Percentiles rank a stretch among this genome's conserved stretches.
phyloP scores from a whole-genome alignment of 2,329 filamentous ascomycete genomes.

The Alternaria brassicae region DNA sequence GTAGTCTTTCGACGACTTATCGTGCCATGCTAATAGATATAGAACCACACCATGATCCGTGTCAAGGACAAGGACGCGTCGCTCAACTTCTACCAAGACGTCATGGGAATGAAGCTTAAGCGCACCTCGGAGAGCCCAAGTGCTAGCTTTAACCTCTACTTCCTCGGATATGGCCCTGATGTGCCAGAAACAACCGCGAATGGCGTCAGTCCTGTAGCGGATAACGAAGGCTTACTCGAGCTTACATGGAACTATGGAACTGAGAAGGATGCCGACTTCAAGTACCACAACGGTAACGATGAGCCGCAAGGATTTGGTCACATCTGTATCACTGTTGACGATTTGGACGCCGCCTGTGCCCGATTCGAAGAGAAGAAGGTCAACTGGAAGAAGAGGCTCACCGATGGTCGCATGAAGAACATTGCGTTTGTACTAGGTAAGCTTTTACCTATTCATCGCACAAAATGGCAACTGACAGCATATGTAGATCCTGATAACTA shows the following conservation, averaged over 20 bases:
- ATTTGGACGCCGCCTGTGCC: slow-evolving; percentile 84
- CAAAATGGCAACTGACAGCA: slow-evolving; percentile 19
- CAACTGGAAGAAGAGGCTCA: slow-evolving; percentile 94
- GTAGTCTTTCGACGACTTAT: background rate
- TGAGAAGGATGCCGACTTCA: slow-evolving; percentile 83
- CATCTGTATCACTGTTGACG: slow-evolving; percentile 86
- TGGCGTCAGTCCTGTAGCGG: slow-evolving; percentile 65
- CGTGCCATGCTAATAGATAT: slow-evolving; percentile 17
- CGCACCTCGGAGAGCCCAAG: slow-evolving; percentile 73
- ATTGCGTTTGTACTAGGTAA: slow-evolving; percentile 83
- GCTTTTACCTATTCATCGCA: slow-evolving; percentile 10
- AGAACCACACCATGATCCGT: slow-evolving; percentile 94
- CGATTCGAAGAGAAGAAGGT: slow-evolving; percentile 83
- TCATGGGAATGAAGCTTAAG: slow-evolving; percentile 85
- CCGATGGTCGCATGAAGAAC: slow-evolving; percentile 89
- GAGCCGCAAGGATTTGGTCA: slow-evolving; percentile 94
- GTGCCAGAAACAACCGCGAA: slow-evolving; percentile 61
- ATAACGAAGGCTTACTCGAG: slow-evolving; percentile 85
- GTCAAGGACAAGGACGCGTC: slow-evolving; percentile 70
- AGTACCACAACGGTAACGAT: slow-evolving; percentile 91
- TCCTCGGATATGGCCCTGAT: slow-evolving; percentile 74
- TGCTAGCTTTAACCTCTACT: slow-evolving; percentile 87
- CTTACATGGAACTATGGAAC: slow-evolving; percentile 85
- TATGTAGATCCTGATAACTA: slow-evolving; percentile 74
- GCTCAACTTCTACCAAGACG: slow-evolving; percentile 68